phyloP scores from a whole-genome alignment of 305 asterid genomes.

The Solanum chacoense region DNA sequence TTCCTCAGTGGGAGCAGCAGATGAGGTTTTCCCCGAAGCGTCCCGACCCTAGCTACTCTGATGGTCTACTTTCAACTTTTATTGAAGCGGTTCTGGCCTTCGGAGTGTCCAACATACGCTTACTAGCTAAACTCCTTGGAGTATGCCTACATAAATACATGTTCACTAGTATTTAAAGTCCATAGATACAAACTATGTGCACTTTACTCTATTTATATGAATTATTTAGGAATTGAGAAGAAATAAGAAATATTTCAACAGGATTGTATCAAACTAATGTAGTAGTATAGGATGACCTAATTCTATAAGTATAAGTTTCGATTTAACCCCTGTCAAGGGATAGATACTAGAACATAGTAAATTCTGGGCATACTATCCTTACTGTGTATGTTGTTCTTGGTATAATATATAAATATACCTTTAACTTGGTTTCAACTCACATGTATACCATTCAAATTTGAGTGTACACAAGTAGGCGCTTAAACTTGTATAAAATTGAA shows the following conservation, averaged over 20 bases:
- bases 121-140: conserved; percentile 68
- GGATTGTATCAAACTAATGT: background rate
- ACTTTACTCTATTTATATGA: background rate
- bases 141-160: conserved; percentile 13
- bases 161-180: background rate
- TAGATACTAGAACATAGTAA: background rate
- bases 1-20: background rate
- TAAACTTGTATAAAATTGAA: background rate
- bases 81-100: conserved; percentile 35
- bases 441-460: background rate
- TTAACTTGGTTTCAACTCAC: background rate
- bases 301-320: background rate
- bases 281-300: background rate
- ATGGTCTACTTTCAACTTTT: background rate
- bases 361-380: background rate
- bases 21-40: background rate
- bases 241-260: background rate
- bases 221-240: background rate
- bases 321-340: background rate
- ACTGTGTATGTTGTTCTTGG: background rate
- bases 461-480: background rate
- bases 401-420: background rate
- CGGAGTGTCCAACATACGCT: conserved; percentile 60
- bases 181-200: background rate
- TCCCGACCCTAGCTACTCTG: background rate